Percentiles rank a stretch among this genome's conserved stretches.
Conservation (phyloP, 2,329 filamentous ascomycete genomes). For the Bretziella fagacearum region DNA sequence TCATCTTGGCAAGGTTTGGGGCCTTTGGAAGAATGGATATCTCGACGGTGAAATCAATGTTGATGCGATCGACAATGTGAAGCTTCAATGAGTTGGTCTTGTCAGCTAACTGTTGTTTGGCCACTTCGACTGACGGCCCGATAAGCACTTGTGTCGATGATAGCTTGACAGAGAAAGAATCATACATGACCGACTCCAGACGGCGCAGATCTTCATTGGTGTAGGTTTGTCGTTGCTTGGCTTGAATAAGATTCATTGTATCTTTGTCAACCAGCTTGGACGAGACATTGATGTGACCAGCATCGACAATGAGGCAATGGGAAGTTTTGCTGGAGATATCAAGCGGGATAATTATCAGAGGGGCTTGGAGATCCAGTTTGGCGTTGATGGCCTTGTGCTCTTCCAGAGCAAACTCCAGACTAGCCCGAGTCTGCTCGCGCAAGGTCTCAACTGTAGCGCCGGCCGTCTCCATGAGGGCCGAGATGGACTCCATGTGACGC, state of each 20-base stretch:
- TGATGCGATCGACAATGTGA: constrained; percentile 92
- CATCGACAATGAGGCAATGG: constrained; percentile 85
- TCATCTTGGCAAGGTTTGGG: constrained; percentile 78
- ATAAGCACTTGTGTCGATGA: constrained; percentile 92
- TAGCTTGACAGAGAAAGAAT: constrained; percentile 85
- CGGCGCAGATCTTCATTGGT: constrained; percentile 76
- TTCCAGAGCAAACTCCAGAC: constrained; percentile 86
- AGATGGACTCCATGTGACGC: constrained; percentile 96
- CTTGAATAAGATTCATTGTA: constrained; percentile 78
- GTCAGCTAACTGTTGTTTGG: constrained; percentile 61
- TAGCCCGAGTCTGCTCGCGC: constrained; percentile 85
- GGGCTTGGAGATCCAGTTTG: constrained; percentile 85
- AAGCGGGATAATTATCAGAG: constrained; percentile 89
- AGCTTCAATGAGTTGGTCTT: constrained; percentile 52
- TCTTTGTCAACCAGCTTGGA: constrained; percentile 85
- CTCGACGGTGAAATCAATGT: constrained; percentile 92
- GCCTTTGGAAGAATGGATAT: constrained; percentile 94
- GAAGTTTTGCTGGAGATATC: constrained; percentile 68
- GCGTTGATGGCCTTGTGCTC: constrained; percentile 98
- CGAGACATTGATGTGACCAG: constrained; percentile 85
- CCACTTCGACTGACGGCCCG: constrained; percentile 79
- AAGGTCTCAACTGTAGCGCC: constrained; percentile 91
- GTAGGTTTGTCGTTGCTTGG: constrained; percentile 75
- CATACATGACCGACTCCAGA: constrained; percentile 89
- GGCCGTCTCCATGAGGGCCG: constrained; percentile 84